Percentiles rank a stretch among this genome's conserved stretches.
Evolutionary conservation across 768 basidiomycete genomes (phyloP).

Genomic region (Boletus rubropictus): DNA sequence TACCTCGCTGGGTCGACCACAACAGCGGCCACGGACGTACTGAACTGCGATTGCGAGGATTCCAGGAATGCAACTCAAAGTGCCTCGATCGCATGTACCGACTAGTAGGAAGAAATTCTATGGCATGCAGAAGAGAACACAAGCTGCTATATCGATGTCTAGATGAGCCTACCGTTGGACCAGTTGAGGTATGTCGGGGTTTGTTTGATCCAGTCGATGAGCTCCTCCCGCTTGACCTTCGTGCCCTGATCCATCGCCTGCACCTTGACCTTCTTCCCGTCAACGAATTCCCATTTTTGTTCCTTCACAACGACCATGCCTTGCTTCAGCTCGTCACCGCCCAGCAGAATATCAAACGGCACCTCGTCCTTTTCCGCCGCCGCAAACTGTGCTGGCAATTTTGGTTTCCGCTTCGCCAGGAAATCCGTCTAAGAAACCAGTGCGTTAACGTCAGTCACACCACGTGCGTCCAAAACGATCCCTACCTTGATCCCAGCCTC

Average conservation of each 20-base stretch:
- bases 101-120: neutral
- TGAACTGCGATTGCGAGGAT: too few species aligned
- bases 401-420: slow-evolving; percentile 88
- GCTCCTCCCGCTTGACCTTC: slow-evolving; percentile 54
- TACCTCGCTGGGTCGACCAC: too few species aligned
- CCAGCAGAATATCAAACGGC: slow-evolving; percentile 91
- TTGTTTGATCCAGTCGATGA: slow-evolving; percentile 58
- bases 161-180: slow-evolving; percentile 30
- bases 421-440: slow-evolving; percentile 72
- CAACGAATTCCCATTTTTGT: slow-evolving; percentile 74
- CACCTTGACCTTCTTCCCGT: slow-evolving; percentile 63
- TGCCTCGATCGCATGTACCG: neutral
- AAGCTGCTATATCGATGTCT: neutral
- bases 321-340: slow-evolving; percentile 74
- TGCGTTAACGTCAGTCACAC: neutral
- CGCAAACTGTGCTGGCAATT: slow-evolving; percentile 79
- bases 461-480: neutral
- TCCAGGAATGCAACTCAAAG: too few species aligned
- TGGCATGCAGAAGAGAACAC: slow-evolving; percentile 2
- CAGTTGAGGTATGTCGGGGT: slow-evolving; percentile 28
- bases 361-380: slow-evolving; percentile 88
- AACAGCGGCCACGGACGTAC: too few species aligned
- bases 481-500: slow-evolving; percentile 84
- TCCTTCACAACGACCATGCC: slow-evolving; percentile 90
- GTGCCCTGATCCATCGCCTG: slow-evolving; percentile 59